phyloP scores from a whole-genome alignment of 768 basidiomycete species.

The Phallus indusiatus region DNA sequence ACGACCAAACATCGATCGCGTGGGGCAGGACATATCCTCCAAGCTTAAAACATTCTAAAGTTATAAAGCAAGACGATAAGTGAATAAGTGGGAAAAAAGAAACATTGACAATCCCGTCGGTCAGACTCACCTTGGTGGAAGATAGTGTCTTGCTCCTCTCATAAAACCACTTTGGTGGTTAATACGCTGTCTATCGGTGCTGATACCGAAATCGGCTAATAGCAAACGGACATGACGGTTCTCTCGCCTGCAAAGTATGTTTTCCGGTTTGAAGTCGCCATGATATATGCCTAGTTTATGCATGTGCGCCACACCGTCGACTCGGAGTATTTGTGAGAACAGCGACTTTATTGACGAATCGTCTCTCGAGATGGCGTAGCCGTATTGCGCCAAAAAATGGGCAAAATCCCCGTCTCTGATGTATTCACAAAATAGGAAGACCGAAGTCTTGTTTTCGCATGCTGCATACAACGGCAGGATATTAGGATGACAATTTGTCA shows the following conservation, averaged over 20 bases:
- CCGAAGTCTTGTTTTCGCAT: background rate
- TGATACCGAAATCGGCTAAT: conserved; percentile 86
- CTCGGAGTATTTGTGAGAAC: conserved; percentile 90
- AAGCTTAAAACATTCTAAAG: conserved; percentile 44
- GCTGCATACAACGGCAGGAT: background rate
- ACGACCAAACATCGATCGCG: conserved; percentile 55
- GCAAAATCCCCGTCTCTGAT: background rate
- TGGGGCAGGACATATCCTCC: conserved; percentile 28
- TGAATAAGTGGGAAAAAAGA: background rate
- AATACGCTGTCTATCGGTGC: conserved; percentile 36
- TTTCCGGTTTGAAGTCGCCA: conserved; percentile 96
- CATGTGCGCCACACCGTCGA: conserved; percentile 88
- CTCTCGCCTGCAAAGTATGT: conserved; percentile 75
- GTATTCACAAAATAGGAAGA: background rate
- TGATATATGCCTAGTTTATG: conserved; percentile 90
- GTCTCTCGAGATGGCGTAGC: conserved; percentile 33
- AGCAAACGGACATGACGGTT: conserved; percentile 57
- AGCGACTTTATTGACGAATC: conserved; percentile 79
- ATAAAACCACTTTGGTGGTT: conserved; percentile 32
- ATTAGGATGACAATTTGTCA: background rate
- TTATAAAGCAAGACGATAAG: background rate
- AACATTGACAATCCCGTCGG: too few relatives aligned
- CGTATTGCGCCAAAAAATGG: background rate
- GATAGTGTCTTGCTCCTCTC: conserved; percentile 54
- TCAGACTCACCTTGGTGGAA: conserved; percentile 55